Conservation (phyloP, 164 flowering plant species). For the Chimonanthus praecox region DNA sequence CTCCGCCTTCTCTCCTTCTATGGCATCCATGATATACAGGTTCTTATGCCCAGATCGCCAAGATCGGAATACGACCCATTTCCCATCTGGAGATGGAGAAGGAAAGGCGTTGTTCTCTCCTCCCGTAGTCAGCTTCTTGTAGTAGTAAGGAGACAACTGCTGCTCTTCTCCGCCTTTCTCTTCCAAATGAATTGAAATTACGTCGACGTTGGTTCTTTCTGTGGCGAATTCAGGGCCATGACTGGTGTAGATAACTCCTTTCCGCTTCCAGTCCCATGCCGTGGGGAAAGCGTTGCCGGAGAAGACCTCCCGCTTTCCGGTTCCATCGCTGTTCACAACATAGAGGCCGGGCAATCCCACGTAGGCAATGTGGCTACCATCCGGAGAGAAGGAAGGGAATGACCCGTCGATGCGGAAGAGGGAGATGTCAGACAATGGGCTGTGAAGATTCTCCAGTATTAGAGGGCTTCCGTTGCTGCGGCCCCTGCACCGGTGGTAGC, state of each 20-base stretch:
- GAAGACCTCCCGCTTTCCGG: conserved; percentile 39
- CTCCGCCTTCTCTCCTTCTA: conserved; percentile 60
- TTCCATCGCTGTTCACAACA: conserved; percentile 70
- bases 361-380: conserved; percentile 64
- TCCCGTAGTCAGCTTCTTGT: conserved; percentile 44
- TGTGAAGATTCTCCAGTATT: conserved; percentile 49
- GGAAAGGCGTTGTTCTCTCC: conserved; percentile 93
- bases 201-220: conserved; percentile 57
- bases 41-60: conserved; percentile 81
- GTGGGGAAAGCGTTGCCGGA: conserved; percentile 53
- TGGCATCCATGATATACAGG: conserved; percentile 77
- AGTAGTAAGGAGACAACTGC: conserved; percentile 33
- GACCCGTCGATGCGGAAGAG: conserved; percentile 74
- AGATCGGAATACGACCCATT: conserved; percentile 76
- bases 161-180: conserved; percentile 35
- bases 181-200: conserved; percentile 49
- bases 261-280: conserved; percentile 68
- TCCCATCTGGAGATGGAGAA: conserved; percentile 82
- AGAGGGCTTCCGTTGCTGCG: conserved; percentile 20
- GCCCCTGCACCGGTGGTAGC: conserved; percentile 79
- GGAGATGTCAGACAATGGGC: conserved; percentile 37
- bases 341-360: conserved; percentile 61
- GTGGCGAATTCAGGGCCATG: conserved; percentile 60
- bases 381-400: conserved; percentile 81
- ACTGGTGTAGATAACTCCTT: conserved; percentile 69